Conservation (phyloP, 768 basidiomycete genomes). For the Crepidotus variabilis region DNA sequence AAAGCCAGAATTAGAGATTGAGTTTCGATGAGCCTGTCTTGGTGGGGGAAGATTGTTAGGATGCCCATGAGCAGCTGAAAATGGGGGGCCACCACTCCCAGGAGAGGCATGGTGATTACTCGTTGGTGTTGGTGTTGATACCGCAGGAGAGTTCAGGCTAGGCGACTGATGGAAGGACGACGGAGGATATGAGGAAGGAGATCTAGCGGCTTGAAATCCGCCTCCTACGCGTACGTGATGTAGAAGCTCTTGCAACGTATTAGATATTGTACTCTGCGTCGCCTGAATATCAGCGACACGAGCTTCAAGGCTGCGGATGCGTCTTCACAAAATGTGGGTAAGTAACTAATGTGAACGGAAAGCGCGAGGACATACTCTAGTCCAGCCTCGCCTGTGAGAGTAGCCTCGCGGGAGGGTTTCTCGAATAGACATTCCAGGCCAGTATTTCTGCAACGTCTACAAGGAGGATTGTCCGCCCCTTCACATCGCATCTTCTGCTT, state of each 20-base stretch:
- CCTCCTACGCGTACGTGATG: constrained; percentile 65
- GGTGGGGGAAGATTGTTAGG: constrained; percentile 20
- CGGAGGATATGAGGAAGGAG: constrained; percentile 58
- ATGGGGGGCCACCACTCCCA: constrained; percentile 24
- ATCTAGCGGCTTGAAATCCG: constrained; percentile 41
- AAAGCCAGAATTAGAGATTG: constrained; percentile 32
- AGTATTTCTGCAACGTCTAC: constrained; percentile 85
- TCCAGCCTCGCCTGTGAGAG: constrained; percentile 84
- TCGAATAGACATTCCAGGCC: constrained; percentile 93
- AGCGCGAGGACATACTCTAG: constrained; percentile 60
- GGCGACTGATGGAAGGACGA: constrained; percentile 64
- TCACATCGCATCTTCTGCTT: constrained; percentile 98
- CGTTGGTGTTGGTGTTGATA: constrained; percentile 46
- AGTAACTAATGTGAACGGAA: not conserved
- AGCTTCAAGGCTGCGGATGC: constrained; percentile 83
- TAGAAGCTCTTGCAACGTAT: constrained; percentile 75
- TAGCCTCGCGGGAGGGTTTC: constrained; percentile 85
- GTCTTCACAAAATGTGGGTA: constrained; percentile 44
- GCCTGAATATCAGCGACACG: constrained; percentile 83
- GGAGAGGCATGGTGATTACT: constrained; percentile 36
- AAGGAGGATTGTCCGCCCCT: constrained; percentile 96
- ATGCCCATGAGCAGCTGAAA: constrained; percentile 25
- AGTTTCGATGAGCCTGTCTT: constrained; percentile 32
- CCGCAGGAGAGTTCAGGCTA: constrained; percentile 55
- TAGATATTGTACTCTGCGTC: constrained; percentile 73